Evolutionary conservation across 1,284 basidiomycete genomes (phyloP).

Genomic region (Pseudozyma flocculosa): DNA sequence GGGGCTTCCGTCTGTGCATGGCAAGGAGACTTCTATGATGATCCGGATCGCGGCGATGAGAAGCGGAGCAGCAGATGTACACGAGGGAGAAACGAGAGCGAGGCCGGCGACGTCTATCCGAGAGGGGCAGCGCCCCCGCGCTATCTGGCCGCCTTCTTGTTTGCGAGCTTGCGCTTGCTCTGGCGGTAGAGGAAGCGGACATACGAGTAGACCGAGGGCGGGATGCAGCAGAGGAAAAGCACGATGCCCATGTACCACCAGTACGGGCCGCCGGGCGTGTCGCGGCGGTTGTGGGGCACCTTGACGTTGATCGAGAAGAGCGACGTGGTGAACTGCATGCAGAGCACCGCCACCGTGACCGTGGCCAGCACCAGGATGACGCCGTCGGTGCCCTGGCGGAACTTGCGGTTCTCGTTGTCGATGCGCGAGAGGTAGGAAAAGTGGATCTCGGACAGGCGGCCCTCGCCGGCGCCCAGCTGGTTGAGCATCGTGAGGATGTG

Average conservation of each 20-base stretch:
- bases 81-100: no score
- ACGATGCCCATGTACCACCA: conserved; percentile 20
- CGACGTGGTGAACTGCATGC: conserved; percentile 36
- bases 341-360: conserved; percentile 70
- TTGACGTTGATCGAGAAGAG: conserved; percentile 63
- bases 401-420: conserved; percentile 64
- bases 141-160: conserved; percentile 12
- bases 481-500: conserved; percentile 86
- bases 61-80: no score
- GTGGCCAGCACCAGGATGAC: conserved; percentile 62
- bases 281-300: conserved; percentile 60
- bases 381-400: conserved; percentile 29
- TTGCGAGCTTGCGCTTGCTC: conserved; percentile 13
- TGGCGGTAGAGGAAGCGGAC: conserved; percentile 6
- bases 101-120: no score
- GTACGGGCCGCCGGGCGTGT: conserved; percentile 1
- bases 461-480: conserved; percentile 83
- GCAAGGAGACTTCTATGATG: no score
- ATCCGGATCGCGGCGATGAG: no score
- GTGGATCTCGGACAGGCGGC: conserved; percentile 81
- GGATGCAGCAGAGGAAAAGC: not conserved
- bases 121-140: no score
- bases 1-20: no score
- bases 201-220: conserved; percentile 5
- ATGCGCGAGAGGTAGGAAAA: conserved; percentile 80